Evolutionary conservation across 495 filamentous ascomycete genomes (phyloP).

Genomic region (Paragyromitra xinjiangensis): DNA sequence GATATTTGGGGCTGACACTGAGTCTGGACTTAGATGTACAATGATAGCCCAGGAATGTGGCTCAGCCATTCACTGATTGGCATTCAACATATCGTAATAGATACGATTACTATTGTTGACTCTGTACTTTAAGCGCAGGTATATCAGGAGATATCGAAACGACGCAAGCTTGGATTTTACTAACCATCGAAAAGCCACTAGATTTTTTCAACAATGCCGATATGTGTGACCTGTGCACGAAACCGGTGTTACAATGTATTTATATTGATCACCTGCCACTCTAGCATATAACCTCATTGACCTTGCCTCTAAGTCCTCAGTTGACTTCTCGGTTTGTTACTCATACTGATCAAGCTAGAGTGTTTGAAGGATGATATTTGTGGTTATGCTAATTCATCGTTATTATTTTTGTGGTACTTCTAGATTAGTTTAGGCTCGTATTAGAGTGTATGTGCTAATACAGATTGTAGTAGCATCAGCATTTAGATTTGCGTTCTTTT

Average conservation of each 20-base stretch:
- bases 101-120: background rate
- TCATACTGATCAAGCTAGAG: background rate
- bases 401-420: no score
- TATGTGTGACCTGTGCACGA: background rate
- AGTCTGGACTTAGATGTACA: background rate
- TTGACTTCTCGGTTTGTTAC: background rate
- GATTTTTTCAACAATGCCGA: background rate
- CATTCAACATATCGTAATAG: background rate
- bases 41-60: background rate
- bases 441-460: no score
- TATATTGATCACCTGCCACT: background rate
- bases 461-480: no score
- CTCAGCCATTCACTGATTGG: conserved; percentile 13
- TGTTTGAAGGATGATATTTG: background rate
- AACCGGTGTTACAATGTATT: background rate
- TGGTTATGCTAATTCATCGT: background rate
- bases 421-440: no score
- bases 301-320: background rate
- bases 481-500: no score
- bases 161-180: background rate
- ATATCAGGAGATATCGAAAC: background rate
- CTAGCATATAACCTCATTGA: background rate
- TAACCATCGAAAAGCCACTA: background rate
- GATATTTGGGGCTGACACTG: conserved; percentile 3
- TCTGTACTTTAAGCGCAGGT: background rate